These are phyloP conservation scores for Schizosaccharomyces octosporus DNA, from an alignment of 805 yeast genomes.

Conservation along the genomic window DNA sequence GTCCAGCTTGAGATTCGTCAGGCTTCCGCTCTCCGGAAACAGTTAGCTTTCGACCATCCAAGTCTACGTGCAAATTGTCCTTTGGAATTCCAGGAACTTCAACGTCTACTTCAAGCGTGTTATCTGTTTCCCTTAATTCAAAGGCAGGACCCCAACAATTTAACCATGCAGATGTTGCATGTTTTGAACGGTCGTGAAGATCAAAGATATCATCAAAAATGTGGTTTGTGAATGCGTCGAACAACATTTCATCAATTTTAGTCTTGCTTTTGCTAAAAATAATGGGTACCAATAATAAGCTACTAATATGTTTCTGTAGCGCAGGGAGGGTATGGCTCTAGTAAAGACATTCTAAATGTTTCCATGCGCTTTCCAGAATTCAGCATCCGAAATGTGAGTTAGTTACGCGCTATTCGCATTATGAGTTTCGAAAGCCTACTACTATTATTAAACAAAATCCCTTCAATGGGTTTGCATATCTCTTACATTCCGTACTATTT, in stretches of 20 bases:
- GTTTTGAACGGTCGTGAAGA: not conserved
- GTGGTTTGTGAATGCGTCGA: not conserved
- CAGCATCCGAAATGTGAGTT: too few relatives aligned
- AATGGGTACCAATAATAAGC: not conserved
- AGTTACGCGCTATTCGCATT: too few relatives aligned
- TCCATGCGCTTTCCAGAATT: too few relatives aligned
- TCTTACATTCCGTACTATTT: too few relatives aligned
- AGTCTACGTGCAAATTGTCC: not conserved
- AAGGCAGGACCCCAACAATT: not conserved
- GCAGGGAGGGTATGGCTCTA: not conserved
- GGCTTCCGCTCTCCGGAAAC: not conserved
- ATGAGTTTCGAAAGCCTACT: too few relatives aligned
- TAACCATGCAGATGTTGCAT: not conserved
- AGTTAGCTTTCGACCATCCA: not conserved
- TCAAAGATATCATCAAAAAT: not conserved
- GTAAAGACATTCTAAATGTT: too few relatives aligned
- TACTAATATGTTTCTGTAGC: not conserved
- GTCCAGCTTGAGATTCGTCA: not conserved
- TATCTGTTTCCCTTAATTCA: not conserved
- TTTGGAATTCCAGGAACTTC: slow-evolving; percentile 1
- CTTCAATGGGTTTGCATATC: too few relatives aligned
- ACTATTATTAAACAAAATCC: too few relatives aligned
- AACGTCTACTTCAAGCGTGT: not conserved
- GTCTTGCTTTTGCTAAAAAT: not conserved
- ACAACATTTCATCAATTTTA: not conserved